Evolutionary conservation across 805 yeast genomes (phyloP).

Genomic region (Starmerella floris): DNA sequence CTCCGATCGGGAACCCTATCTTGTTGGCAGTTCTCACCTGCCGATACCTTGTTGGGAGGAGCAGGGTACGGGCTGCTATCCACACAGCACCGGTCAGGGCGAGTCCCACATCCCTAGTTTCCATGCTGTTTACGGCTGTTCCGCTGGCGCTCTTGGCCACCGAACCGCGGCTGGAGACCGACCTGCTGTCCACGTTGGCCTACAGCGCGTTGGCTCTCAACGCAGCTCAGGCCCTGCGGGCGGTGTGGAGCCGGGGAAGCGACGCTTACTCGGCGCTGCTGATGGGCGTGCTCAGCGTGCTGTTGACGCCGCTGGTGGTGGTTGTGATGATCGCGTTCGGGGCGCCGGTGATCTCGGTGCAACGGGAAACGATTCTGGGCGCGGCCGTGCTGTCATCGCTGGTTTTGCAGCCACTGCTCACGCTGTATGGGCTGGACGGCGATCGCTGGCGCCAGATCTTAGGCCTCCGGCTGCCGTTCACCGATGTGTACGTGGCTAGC

Average conservation of each 20-base stretch:
- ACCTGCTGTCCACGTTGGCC: conserved; percentile 8
- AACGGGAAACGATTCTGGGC: conserved; percentile 43
- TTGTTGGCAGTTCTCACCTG: no score
- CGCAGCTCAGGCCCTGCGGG: conserved; percentile 9
- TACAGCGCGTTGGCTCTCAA: conserved; percentile 2
- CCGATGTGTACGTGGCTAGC: conserved; percentile 29
- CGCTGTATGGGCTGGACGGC: conserved; percentile 40
- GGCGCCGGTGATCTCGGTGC: conserved; percentile 51
- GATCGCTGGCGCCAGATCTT: conserved; percentile 32
- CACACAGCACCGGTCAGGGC: no score
- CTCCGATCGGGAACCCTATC: no score
- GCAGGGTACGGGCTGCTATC: no score
- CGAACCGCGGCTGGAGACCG: conserved; percentile 13
- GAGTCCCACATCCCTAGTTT: no score
- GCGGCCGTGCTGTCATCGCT: conserved; percentile 50
- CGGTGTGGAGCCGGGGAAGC: conserved; percentile 2
- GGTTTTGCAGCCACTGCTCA: conserved; percentile 50
- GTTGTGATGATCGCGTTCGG: conserved; percentile 51
- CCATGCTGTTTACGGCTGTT: conserved; percentile 16
- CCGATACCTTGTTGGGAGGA: no score
- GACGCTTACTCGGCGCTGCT: conserved; percentile 23
- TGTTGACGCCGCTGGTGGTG: conserved; percentile 24
- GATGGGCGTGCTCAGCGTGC: conserved; percentile 23
- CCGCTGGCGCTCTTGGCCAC: conserved; percentile 14
- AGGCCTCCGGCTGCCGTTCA: conserved; percentile 22